Percentiles rank a stretch among this genome's conserved stretches.
These are phyloP conservation scores for Plasmodium relictum DNA, from an alignment of 169 alveolate genomes.

Conservation along the genomic window DNA sequence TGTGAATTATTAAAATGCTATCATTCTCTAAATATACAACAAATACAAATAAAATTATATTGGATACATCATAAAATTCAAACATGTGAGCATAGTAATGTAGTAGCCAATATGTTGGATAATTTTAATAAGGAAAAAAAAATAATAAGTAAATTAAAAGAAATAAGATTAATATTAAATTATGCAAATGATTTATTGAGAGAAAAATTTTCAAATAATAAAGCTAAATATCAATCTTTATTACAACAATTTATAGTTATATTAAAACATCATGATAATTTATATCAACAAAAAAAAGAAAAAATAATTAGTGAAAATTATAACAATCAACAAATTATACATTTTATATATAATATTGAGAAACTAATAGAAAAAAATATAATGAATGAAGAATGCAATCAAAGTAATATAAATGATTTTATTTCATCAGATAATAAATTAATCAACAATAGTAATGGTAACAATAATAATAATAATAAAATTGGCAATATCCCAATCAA, in stretches of 20 bases:
- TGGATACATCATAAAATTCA: slow-evolving; percentile 26
- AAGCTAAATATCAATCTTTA: slow-evolving; percentile 18
- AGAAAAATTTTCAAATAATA: slow-evolving; percentile 5
- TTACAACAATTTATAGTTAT: slow-evolving; percentile 55
- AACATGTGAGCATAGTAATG: slow-evolving; percentile 9
- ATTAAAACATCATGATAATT: slow-evolving; percentile 53
- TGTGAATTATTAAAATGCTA: slow-evolving; percentile 43
- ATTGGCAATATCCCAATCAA: neutral
- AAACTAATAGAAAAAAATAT: slow-evolving; percentile 10
- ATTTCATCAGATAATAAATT: neutral
- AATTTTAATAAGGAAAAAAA: slow-evolving; percentile 19
- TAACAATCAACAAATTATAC: slow-evolving; percentile 25
- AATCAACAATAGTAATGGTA: neutral
- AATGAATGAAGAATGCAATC: neutral
- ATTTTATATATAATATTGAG: slow-evolving; percentile 37
- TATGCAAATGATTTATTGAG: slow-evolving; percentile 39
- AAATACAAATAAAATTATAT: slow-evolving; percentile 31
- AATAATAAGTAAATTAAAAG: slow-evolving; percentile 28
- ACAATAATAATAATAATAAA: neutral
- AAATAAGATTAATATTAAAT: slow-evolving; percentile 10
- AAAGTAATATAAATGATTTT: neutral
- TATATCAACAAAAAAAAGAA: slow-evolving; percentile 56
- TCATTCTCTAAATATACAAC: slow-evolving; percentile 59
- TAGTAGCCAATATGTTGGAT: neutral
- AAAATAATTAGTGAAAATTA: slow-evolving; percentile 26